Evolutionary conservation across 1,284 basidiomycete genomes (phyloP).

Genomic region (Rhodotorula sp.): DNA sequence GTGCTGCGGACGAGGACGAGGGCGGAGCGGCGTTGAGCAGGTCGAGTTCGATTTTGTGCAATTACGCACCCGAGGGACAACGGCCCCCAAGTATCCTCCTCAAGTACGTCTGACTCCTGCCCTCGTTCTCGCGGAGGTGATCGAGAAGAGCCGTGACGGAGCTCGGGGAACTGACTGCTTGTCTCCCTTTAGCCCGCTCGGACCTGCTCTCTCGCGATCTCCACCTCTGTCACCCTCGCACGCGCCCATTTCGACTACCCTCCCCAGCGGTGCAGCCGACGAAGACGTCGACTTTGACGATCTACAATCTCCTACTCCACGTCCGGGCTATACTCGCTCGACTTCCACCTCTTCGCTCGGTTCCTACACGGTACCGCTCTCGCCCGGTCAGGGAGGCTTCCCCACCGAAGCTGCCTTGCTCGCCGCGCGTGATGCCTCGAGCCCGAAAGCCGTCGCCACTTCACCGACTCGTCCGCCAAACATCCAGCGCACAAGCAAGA

Average conservation of each 20-base stretch:
- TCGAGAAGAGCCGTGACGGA: no score
- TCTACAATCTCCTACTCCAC: not conserved
- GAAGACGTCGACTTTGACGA: not conserved
- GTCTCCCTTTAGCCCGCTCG: not conserved
- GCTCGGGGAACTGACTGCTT: no score
- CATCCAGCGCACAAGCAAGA: constrained; percentile 5
- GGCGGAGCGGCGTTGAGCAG: constrained; percentile 7
- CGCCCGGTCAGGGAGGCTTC: not conserved
- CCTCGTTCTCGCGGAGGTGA: not conserved
- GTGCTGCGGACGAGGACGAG: not conserved
- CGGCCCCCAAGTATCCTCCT: constrained; percentile 27
- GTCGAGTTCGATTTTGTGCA: constrained; percentile 4
- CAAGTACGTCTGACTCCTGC: constrained; percentile 21
- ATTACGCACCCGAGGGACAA: not conserved
- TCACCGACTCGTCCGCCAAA: not conserved
- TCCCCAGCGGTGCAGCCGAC: not conserved
- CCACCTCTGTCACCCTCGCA: not conserved
- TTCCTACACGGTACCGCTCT: not conserved
- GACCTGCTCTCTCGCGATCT: not conserved
- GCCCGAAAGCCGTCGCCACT: not conserved
- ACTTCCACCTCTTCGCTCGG: not conserved
- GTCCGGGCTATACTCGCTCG: not conserved
- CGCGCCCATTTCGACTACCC: not conserved
- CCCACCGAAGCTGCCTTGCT: not conserved
- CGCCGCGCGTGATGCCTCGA: not conserved